phyloP scores from a whole-genome alignment of 208 protist species.

The Histomonas meleagridis region DNA sequence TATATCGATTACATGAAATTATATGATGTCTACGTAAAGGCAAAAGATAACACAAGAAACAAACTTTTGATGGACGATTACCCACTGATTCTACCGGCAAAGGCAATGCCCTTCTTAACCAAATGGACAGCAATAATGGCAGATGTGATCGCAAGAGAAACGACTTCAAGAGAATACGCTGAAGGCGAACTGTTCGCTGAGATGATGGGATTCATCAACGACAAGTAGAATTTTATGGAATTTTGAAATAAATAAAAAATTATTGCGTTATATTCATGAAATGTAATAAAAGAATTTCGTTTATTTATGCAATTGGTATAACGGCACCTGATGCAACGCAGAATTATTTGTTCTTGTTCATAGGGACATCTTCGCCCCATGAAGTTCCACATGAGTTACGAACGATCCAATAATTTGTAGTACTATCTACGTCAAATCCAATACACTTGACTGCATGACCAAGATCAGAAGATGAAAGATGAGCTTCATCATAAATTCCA shows the following conservation, averaged over 20 bases:
- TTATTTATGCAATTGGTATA: too few species aligned
- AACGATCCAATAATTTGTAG: conserved; percentile 44
- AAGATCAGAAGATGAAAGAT: not conserved
- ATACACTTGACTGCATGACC: conserved; percentile 46
- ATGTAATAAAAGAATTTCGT: too few species aligned
- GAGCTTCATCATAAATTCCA: conserved; percentile 41
- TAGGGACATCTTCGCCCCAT: conserved; percentile 55
- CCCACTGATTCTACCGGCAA: not conserved
- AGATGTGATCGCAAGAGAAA: too few species aligned
- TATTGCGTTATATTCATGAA: too few species aligned
- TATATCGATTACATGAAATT: not conserved
- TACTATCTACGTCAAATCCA: conserved; percentile 35
- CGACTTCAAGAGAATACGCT: too few species aligned
- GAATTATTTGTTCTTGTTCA: too few species aligned
- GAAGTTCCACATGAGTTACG: conserved; percentile 52
- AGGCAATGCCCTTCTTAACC: not conserved
- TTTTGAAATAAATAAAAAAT: too few species aligned
- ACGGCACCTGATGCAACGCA: too few species aligned
- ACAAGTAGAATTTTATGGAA: too few species aligned
- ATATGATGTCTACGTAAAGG: not conserved
- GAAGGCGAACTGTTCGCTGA: too few species aligned
- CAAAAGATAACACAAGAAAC: not conserved
- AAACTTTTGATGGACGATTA: too few species aligned
- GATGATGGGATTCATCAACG: too few species aligned
- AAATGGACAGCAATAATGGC: not conserved